phyloP scores from a whole-genome alignment of 2,329 filamentous ascomycete genomes.

The Aspergillus pseudotamarii region DNA sequence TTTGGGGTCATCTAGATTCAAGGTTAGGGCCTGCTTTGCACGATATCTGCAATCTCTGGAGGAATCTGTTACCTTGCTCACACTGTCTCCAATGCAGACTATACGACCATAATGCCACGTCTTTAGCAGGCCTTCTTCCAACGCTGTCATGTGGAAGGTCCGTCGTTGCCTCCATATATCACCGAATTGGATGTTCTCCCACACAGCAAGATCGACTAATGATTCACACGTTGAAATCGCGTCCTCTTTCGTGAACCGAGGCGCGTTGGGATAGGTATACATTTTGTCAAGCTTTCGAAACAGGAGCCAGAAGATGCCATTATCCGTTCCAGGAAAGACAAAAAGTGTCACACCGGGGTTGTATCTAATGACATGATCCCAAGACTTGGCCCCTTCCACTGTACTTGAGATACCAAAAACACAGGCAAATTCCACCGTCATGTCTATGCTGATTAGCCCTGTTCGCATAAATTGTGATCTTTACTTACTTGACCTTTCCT shows the following conservation, averaged over 20 bases:
- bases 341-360: slow-evolving; percentile 17
- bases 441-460: slow-evolving; percentile 6
- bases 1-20: slow-evolving; percentile 36
- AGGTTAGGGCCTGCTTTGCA: not conserved
- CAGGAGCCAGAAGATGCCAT: slow-evolving; percentile 31
- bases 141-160: slow-evolving; percentile 21
- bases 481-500: slow-evolving; percentile 13
- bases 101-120: slow-evolving; percentile 30
- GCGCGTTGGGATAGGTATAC: slow-evolving; percentile 24
- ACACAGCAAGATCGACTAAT: slow-evolving; percentile 18
- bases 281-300: slow-evolving; percentile 27
- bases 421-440: slow-evolving; percentile 31
- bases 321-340: slow-evolving; percentile 22
- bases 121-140: slow-evolving; percentile 30
- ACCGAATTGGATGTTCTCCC: slow-evolving; percentile 19
- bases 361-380: slow-evolving; percentile 25
- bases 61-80: slow-evolving; percentile 27
- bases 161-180: slow-evolving; percentile 28
- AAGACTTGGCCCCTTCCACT: slow-evolving; percentile 15
- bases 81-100: slow-evolving; percentile 30
- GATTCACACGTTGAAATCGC: slow-evolving; percentile 14
- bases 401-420: slow-evolving; percentile 33
- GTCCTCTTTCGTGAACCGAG: slow-evolving; percentile 27
- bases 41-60: too few species aligned
- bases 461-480: not conserved